These are phyloP conservation scores for Fusarium praegraminearum DNA, from an alignment of 2,329 filamentous ascomycete species.

Conservation along the genomic window DNA sequence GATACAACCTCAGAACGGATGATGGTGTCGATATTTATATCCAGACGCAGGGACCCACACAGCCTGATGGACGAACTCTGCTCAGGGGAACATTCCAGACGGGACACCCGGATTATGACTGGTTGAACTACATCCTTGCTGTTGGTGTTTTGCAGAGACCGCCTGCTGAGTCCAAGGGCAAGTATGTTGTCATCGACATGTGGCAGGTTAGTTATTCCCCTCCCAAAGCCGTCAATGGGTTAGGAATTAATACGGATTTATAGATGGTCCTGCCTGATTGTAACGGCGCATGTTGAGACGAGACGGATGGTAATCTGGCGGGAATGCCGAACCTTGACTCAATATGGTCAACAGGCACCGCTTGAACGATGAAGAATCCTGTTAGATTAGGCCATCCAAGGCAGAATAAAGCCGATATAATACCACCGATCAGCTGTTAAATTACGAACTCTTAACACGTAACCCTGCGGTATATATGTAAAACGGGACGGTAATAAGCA, in stretches of 20 bases:
- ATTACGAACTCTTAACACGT: not conserved
- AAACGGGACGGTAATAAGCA: not conserved
- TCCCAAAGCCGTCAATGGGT: accelerated
- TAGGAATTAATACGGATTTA: not conserved
- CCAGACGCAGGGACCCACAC: constrained; percentile 53
- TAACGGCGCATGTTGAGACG: constrained; percentile 11
- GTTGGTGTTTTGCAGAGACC: constrained; percentile 38
- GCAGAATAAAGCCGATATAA: not conserved
- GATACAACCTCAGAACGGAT: constrained; percentile 55
- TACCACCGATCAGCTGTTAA: not conserved
- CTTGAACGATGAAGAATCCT: not conserved
- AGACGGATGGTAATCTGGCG: not conserved
- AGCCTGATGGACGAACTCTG: constrained; percentile 48
- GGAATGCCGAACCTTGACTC: not conserved
- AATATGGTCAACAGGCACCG: constrained; percentile 3
- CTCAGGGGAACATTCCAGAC: constrained; percentile 52
- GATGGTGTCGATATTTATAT: constrained; percentile 56
- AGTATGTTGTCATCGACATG: constrained; percentile 46
- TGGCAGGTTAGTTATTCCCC: constrained; percentile 38
- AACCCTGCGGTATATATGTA: not conserved
- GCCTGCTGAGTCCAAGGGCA: constrained; percentile 16
- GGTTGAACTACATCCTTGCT: constrained; percentile 54
- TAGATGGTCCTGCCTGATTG: constrained; percentile 33
- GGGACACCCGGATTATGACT: constrained; percentile 51
- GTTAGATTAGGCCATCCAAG: not conserved